Conservation (phyloP, 768 basidiomycete species). For the Tricholoma flavovirens region DNA sequence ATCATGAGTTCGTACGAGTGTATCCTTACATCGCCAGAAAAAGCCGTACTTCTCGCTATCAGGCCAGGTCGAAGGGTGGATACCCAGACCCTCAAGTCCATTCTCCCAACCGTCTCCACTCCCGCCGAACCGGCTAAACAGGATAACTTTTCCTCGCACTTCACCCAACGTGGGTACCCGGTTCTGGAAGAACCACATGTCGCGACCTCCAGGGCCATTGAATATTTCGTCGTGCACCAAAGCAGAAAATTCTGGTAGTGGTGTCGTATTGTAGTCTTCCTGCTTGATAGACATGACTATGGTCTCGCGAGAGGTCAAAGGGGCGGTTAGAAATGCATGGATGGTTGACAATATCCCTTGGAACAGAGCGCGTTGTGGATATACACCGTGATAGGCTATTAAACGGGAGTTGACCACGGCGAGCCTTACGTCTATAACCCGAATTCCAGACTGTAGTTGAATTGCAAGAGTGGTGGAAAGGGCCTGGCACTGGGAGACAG, state of each 20-base stretch:
- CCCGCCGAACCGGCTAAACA: conserved; percentile 83
- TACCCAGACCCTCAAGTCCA: conserved; percentile 67
- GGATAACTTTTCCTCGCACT: conserved; percentile 76
- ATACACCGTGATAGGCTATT: conserved; percentile 74
- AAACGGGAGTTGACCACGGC: conserved; percentile 58
- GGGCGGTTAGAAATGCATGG: conserved; percentile 56
- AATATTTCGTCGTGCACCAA: conserved; percentile 63
- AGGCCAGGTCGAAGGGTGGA: conserved; percentile 86
- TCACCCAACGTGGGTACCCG: conserved; percentile 77
- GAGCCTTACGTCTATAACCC: conserved; percentile 78
- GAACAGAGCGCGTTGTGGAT: conserved; percentile 67
- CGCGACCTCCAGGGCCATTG: conserved; percentile 43
- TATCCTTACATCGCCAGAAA: conserved; percentile 69
- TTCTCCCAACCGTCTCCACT: conserved; percentile 65
- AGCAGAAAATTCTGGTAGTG: conserved; percentile 49
- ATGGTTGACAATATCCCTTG: conserved; percentile 56
- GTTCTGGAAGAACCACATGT: conserved; percentile 82
- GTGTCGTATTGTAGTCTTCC: conserved; percentile 56
- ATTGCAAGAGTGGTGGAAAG: conserved; percentile 49
- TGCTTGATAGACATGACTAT: conserved; percentile 88
- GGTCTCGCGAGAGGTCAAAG: conserved; percentile 58
- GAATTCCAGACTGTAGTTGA: conserved; percentile 75
- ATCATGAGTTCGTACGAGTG: conserved; percentile 72
- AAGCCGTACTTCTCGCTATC: conserved; percentile 72
- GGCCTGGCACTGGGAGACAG: conserved; percentile 83